These are phyloP conservation scores for Leishmania lainsoni DNA, from an alignment of 208 protist species.

Conservation along the genomic window DNA sequence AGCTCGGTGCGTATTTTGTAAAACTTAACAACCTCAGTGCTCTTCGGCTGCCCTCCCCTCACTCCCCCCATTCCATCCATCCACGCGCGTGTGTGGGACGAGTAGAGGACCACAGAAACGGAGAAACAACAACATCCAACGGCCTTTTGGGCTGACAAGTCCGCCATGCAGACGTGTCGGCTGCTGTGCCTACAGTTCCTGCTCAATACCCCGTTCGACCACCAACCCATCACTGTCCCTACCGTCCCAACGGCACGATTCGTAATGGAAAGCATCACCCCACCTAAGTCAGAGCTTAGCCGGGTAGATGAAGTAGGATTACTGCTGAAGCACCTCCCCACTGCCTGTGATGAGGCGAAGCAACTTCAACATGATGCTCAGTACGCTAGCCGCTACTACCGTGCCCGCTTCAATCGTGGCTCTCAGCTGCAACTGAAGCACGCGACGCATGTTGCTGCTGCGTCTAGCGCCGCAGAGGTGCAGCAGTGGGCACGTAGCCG, in stretches of 20 bases:
- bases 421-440: slow-evolving; percentile 46
- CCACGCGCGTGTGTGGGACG: not conserved
- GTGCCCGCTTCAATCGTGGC: slow-evolving; percentile 60
- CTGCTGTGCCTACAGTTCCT: slow-evolving; percentile 30
- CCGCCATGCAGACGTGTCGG: not conserved
- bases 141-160: not conserved
- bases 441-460: not conserved
- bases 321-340: slow-evolving; percentile 56
- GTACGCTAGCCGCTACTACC: slow-evolving; percentile 67
- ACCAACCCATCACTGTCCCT: slow-evolving; percentile 60
- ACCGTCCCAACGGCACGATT: slow-evolving; percentile 11
- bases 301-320: slow-evolving; percentile 52
- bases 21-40: not conserved
- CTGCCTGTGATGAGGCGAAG: slow-evolving; percentile 53
- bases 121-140: not conserved
- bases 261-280: slow-evolving; percentile 30
- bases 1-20: not conserved
- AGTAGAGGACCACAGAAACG: not conserved
- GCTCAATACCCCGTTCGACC: slow-evolving; percentile 63
- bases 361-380: slow-evolving; percentile 46
- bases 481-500: slow-evolving; percentile 34
- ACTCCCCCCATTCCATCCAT: not conserved
- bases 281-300: slow-evolving; percentile 17
- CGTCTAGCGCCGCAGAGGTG: slow-evolving; percentile 25
- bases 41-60: not conserved